Conservation (phyloP, 768 basidiomycete genomes). For the Amylocystis lapponica region DNA sequence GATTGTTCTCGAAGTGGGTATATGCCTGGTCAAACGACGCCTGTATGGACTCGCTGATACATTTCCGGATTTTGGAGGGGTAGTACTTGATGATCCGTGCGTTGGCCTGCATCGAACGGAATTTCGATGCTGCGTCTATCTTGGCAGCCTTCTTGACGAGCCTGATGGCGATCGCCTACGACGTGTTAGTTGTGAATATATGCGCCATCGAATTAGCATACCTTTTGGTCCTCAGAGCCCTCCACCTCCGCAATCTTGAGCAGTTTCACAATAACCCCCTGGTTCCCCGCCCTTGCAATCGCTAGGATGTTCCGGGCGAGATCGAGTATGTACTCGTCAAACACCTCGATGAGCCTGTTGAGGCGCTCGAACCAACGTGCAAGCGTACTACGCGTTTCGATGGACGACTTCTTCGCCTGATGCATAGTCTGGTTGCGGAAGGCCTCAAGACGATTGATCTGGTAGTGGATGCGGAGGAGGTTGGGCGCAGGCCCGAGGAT, state of each 20-base stretch:
- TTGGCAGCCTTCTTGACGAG: slow-evolving; percentile 94
- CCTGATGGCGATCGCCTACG: slow-evolving; percentile 85
- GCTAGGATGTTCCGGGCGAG: slow-evolving; percentile 72
- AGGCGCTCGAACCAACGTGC: slow-evolving; percentile 81
- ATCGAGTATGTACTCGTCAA: slow-evolving; percentile 79
- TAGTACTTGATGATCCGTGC: slow-evolving; percentile 95
- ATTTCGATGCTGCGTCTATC: slow-evolving; percentile 88
- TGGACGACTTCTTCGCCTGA: slow-evolving; percentile 79
- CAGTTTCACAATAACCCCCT: slow-evolving; percentile 85
- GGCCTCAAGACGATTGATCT: slow-evolving; percentile 85
- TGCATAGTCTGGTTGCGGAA: slow-evolving; percentile 96
- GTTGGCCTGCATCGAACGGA: slow-evolving; percentile 89
- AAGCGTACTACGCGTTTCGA: slow-evolving; percentile 60
- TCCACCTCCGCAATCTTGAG: slow-evolving; percentile 94
- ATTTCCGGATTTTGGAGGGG: slow-evolving; percentile 79
- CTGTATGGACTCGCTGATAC: slow-evolving; percentile 73
- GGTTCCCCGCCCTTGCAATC: slow-evolving; percentile 73
- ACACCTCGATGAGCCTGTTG: slow-evolving; percentile 70
- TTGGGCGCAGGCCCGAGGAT: slow-evolving; percentile 86
- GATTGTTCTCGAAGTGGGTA: slow-evolving; percentile 54
- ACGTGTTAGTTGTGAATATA: background rate
- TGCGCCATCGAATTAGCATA: slow-evolving; percentile 21
- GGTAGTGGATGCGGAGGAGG: slow-evolving; percentile 85
- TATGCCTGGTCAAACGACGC: slow-evolving; percentile 65
- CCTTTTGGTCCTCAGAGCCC: slow-evolving; percentile 92